Base-by-base conservation (phyloP, 2,329 filamentous ascomycete genomes). In the Botrytis deweyae region DNA sequence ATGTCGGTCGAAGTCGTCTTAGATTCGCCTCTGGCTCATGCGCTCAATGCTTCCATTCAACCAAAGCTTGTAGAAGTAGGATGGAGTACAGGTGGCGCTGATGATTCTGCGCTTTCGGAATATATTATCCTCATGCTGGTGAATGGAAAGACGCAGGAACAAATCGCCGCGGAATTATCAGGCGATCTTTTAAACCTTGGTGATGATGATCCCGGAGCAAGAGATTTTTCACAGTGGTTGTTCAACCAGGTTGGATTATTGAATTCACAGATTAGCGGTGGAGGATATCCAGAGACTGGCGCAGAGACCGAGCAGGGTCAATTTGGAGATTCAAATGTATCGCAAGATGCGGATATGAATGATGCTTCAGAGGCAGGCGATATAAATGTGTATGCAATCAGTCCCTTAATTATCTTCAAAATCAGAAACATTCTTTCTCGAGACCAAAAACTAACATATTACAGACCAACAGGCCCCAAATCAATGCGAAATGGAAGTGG, bases 121-220 rank as follows among this genome's bases (percentile, higher is more conserved):
- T 99, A 98, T 84, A 96, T 99, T 78, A 92, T 98, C 74, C 89
- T 98, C 76, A 98, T 98, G 95, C 89, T 99, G 46, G 93, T 93
- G 76, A 98, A 98, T 84, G 94, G 95, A 79, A 98, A 97, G 83
- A 94, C 92, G 6, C 92, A 97, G 82, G 90, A 95, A 69, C 92
- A 98, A 81, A 95, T 99, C 77, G 92, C 94, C 16, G 86, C 89
- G 62, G 96, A 99, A 82, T 89, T 99, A 22, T 92, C 95, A 1
- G 92, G 91, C 77, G 96, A 99, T 79, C 88, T 99, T 61, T 88
- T 99, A 4, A 90, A 90, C 73, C 88, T 98, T 7, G 90, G 90
- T 4, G 90, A 94, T 65, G 94, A 97, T 75, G 95, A 98, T 79
- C 90, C 92, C 69, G 91, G 91, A 77, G 93, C 94, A 12, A 89